These are phyloP conservation scores for Oenanthe sinensis DNA, from an alignment of 129 eudicot species.

Conservation along the genomic window DNA sequence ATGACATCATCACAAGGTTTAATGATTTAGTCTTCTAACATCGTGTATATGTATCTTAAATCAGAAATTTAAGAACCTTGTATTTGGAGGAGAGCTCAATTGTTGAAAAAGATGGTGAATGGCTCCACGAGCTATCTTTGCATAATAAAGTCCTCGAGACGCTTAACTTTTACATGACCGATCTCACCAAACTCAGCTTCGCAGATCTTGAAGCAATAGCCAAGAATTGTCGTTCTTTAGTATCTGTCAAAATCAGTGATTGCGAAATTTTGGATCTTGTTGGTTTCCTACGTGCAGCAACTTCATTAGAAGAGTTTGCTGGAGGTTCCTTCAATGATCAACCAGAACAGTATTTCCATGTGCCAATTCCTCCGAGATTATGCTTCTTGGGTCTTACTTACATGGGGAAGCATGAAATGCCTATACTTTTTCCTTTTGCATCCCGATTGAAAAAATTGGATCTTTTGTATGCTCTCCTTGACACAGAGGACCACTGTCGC, in stretches of 20 bases:
- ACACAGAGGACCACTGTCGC: conserved; percentile 24
- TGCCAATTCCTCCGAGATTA: conserved; percentile 20
- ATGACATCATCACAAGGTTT: neutral
- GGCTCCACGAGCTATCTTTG: conserved; percentile 33
- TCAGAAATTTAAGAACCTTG: conserved; percentile 25
- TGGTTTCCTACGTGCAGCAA: conserved; percentile 16
- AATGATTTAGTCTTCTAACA: neutral
- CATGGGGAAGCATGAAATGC: conserved; percentile 20
- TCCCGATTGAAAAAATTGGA: conserved; percentile 20
- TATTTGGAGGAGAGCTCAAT: conserved; percentile 28
- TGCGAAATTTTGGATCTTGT: conserved; percentile 16
- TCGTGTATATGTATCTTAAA: neutral
- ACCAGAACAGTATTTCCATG: conserved; percentile 8
- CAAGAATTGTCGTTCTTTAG: conserved; percentile 23
- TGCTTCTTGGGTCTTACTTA: conserved; percentile 20
- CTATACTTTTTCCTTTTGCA: conserved; percentile 19
- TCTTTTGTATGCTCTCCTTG: conserved; percentile 31
- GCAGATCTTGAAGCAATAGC: conserved; percentile 30
- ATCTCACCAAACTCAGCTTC: conserved; percentile 14
- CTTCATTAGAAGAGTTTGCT: conserved; percentile 25
- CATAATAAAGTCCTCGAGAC: conserved; percentile 22
- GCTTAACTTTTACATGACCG: conserved; percentile 27
- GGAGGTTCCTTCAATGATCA: conserved; percentile 21
- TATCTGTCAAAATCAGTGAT: conserved; percentile 24
- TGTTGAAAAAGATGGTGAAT: conserved; percentile 23